Percentiles rank a stretch among this genome's conserved stretches.
These are phyloP conservation scores for Solanum infundibuliforme DNA, from an alignment of 257 asterid species.

Conservation along the genomic window DNA sequence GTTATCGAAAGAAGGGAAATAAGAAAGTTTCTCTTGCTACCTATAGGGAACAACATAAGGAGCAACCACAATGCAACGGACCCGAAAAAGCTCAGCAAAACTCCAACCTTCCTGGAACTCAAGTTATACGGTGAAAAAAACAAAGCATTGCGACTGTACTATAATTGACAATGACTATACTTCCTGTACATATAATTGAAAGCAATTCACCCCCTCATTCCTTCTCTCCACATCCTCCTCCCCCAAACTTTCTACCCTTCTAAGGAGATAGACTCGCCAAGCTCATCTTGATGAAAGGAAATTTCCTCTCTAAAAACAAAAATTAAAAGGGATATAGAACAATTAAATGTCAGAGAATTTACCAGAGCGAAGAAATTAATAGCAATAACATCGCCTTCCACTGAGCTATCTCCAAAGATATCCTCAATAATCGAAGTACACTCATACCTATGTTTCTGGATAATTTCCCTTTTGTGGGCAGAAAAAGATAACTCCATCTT, in stretches of 20 bases:
- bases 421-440: constrained; percentile 48
- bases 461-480: constrained; percentile 54
- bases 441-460: constrained; percentile 62
- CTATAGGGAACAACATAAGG: constrained; percentile 96
- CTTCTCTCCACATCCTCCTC: not conserved
- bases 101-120: constrained; percentile 94
- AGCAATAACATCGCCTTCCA: constrained; percentile 58
- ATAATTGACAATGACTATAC: not conserved
- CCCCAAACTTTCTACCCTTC: not conserved
- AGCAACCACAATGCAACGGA: constrained; percentile 79
- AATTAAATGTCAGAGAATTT: constrained; percentile 10
- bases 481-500: constrained; percentile 31
- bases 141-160: not conserved
- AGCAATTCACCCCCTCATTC: not conserved
- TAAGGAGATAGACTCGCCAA: not conserved
- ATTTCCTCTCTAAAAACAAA: not conserved
- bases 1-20: not conserved
- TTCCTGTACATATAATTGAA: not conserved
- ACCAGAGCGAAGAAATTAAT: constrained; percentile 95
- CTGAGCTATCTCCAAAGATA: constrained; percentile 54
- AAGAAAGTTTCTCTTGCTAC: constrained; percentile 20
- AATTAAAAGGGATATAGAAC: not conserved
- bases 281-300: not conserved
- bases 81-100: constrained; percentile 79
- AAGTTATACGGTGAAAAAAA: not conserved